Evolutionary conservation across 257 asterid genomes (phyloP), one percentile per base, ranked within the genome.

Genomic region (Salvia miltiorrhiza): DNA sequence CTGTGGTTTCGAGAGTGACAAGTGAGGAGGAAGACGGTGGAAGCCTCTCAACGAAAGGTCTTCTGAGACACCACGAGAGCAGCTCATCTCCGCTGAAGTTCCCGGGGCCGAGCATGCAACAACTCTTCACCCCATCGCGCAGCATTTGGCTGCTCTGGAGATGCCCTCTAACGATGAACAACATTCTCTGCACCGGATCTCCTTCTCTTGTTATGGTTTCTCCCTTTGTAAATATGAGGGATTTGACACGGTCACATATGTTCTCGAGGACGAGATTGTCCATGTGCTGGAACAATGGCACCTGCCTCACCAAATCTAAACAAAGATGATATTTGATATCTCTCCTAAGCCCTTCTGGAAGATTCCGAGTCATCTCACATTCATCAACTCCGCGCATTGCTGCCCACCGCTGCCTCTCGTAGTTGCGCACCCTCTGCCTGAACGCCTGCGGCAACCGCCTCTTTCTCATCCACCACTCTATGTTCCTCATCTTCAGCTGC

Each of bases 401-500:
- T 1, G 97, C 99, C 97, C 96, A 94, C 0, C 88, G 80, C 40
- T 94, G 99, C 65, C 99, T 69, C 75, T 94, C 99, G 10, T 91
- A 89, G 61, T 84, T 91, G 50, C 99, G 77, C 5, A 94, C 97
- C 55, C 99, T 80, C 55, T 91, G 97, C 81, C 86, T 60, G 70
- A 74, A 87, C 5, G 64, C 70, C 17, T 67, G 63, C 1, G 99
- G 99, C 82, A 94, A 67, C 2, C 78, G 84, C 56, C 97, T 71
- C 75, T 84, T 94, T 66, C 90, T 87, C 99, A 94, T 94, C 99
- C 99, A 94, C 99, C 99, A 89, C 69, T 91, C 99, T 59, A 94
- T 80, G 53, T 89, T 94, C 80, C 97, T 85, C 99, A 91, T 94
- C 81, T 89, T 91, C 81, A 94, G 45, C 55, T 94, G 95, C 99